These are phyloP conservation scores for Diplodia mutila DNA, from an alignment of 2,329 filamentous ascomycete species.

Conservation along the genomic window DNA sequence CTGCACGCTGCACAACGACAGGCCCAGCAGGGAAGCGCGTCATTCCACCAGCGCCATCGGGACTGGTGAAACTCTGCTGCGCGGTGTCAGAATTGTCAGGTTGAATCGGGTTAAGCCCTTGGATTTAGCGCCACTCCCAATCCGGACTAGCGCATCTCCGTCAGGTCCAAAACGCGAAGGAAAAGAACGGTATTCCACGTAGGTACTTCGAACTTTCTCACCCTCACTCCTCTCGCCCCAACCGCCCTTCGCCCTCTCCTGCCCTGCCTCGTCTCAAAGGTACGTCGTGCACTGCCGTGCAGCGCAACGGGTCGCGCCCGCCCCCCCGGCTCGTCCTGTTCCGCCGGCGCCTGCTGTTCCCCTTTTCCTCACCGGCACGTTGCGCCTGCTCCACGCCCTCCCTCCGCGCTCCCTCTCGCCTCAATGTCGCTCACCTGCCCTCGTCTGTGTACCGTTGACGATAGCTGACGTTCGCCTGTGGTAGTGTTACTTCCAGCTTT, in stretches of 20 bases:
- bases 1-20: conserved; percentile 14
- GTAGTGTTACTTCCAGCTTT: conserved; percentile 26
- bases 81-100: conserved; percentile 26
- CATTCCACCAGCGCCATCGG: conserved; percentile 24
- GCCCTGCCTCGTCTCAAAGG: conserved; percentile 31
- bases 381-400: conserved; percentile 37
- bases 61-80: conserved; percentile 26
- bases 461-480: conserved; percentile 19
- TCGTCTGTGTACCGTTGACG: conserved; percentile 1
- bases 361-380: conserved; percentile 36
- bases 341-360: conserved; percentile 37
- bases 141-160: conserved; percentile 24
- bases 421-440: conserved; percentile 8
- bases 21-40: neutral
- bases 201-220: conserved; percentile 27
- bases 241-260: conserved; percentile 31
- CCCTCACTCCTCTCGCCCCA: conserved; percentile 31
- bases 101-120: conserved; percentile 25
- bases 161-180: conserved; percentile 27
- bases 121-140: conserved; percentile 24
- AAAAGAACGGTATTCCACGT: conserved; percentile 28
- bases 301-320: conserved; percentile 30
- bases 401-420: conserved; percentile 1
- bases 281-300: conserved; percentile 29
- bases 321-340: conserved; percentile 31